Evolutionary conservation across 768 basidiomycete species (phyloP).

Genomic region (Mycena sanguinolenta): DNA sequence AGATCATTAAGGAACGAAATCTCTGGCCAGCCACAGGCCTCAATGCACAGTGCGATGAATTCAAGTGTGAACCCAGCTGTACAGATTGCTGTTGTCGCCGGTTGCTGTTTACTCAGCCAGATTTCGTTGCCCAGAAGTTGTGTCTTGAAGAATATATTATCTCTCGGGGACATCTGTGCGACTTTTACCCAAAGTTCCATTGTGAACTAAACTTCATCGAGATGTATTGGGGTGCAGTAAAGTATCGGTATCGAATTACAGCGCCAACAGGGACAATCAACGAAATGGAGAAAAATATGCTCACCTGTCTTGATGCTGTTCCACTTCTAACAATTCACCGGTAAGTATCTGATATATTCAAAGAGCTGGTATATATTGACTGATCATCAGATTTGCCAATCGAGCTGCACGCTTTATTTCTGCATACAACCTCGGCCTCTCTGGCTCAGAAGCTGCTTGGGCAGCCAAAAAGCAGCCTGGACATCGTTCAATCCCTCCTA

Average conservation of each 20-base stretch:
- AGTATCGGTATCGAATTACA: neutral
- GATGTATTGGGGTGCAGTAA: conserved; percentile 7
- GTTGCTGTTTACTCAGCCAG: conserved; percentile 38
- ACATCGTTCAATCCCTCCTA: conserved; percentile 43
- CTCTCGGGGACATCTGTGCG: neutral
- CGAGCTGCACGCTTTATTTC: conserved; percentile 40
- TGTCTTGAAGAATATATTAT: conserved; percentile 42
- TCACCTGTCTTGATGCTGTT: neutral
- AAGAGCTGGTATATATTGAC: neutral
- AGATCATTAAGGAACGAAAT: neutral
- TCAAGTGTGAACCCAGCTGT: conserved; percentile 6
- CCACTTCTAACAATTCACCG: neutral
- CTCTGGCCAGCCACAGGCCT: neutral
- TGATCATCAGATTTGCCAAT: conserved; percentile 40
- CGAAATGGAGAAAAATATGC: conserved; percentile 4
- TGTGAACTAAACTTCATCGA: conserved; percentile 14
- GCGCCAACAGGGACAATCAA: neutral
- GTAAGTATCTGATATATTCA: neutral
- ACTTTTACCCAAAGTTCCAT: conserved; percentile 11
- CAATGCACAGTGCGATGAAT: neutral
- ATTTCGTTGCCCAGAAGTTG: conserved; percentile 42
- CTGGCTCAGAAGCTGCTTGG: conserved; percentile 47
- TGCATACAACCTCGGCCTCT: conserved; percentile 44
- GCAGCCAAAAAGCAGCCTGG: conserved; percentile 47
- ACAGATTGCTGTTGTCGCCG: conserved; percentile 37